Conservation (phyloP, 2,329 filamentous ascomycete species). For the Aureobasidium sp. region DNA sequence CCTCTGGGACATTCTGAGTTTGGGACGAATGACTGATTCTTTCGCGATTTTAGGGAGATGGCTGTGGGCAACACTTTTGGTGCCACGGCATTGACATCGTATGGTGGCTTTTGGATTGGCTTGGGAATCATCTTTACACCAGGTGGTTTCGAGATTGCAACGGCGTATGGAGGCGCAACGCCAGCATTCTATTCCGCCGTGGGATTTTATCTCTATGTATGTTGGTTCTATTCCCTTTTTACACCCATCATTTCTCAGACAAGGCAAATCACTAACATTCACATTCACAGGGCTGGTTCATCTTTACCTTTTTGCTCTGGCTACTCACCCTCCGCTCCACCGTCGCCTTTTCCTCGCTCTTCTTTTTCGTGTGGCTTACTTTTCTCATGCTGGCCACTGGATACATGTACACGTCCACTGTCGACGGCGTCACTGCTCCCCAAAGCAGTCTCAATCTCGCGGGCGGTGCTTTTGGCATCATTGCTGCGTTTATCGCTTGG, state of each 20-base stretch:
- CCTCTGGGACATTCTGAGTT: background rate
- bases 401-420: slow-evolving; percentile 43
- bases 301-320: slow-evolving; percentile 71
- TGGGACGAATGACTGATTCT: background rate
- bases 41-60: slow-evolving; percentile 58
- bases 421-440: slow-evolving; percentile 28
- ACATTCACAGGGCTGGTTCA: slow-evolving; percentile 61
- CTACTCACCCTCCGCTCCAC: slow-evolving; percentile 71
- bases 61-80: slow-evolving; percentile 82
- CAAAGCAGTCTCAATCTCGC: slow-evolving; percentile 47
- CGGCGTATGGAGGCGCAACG: slow-evolving; percentile 33
- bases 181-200: slow-evolving; percentile 53
- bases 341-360: slow-evolving; percentile 69
- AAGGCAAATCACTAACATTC: background rate
- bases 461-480: slow-evolving; percentile 71
- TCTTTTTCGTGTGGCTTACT: slow-evolving; percentile 65
- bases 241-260: background rate
- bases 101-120: slow-evolving; percentile 76
- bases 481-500: slow-evolving; percentile 78
- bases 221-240: background rate
- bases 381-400: slow-evolving; percentile 66
- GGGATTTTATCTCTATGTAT: slow-evolving; percentile 61
- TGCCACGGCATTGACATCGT: slow-evolving; percentile 73
- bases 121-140: slow-evolving; percentile 67
- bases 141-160: slow-evolving; percentile 55